Evolutionary conservation across 371 early-diverging fungal species (phyloP).

Genomic region (Mucor irregularis): DNA sequence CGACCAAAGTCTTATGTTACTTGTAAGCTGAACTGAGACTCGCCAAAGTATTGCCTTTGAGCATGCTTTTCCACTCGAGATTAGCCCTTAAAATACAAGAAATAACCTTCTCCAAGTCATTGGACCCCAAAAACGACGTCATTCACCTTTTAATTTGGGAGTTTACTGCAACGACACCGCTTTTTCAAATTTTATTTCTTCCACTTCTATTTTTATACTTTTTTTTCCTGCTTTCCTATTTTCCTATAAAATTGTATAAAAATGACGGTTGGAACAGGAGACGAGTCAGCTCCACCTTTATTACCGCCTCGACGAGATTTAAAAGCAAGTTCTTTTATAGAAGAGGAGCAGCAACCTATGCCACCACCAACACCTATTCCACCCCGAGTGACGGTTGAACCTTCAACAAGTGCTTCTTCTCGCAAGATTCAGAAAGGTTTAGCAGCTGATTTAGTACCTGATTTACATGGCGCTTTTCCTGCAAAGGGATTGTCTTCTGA

Average conservation of each 20-base stretch:
- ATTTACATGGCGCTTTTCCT: conserved; percentile 19
- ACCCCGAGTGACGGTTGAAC: background rate
- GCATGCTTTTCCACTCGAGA: too few species aligned
- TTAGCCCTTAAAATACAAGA: too few species aligned
- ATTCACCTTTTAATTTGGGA: too few species aligned
- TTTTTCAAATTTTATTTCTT: too few species aligned
- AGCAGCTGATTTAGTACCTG: conserved; percentile 21
- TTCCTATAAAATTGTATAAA: conserved; percentile 1
- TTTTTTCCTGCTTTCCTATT: conserved; percentile 4
- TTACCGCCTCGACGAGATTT: background rate
- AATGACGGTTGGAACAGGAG: background rate
- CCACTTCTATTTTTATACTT: too few species aligned
- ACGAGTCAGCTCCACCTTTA: background rate
- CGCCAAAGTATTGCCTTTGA: too few species aligned
- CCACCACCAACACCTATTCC: background rate
- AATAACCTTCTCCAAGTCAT: too few species aligned
- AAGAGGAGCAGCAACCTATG: conserved; percentile 1
- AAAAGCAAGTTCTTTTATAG: background rate
- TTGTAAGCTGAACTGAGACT: too few species aligned
- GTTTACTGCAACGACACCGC: too few species aligned
- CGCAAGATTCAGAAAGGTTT: background rate
- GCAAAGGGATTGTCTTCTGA: conserved; percentile 35
- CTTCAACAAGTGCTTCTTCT: too few species aligned
- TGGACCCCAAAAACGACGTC: too few species aligned
- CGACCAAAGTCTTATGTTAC: too few species aligned